Base-by-base conservation (phyloP, 768 basidiomycete genomes). In the Lentinula sp. region DNA sequence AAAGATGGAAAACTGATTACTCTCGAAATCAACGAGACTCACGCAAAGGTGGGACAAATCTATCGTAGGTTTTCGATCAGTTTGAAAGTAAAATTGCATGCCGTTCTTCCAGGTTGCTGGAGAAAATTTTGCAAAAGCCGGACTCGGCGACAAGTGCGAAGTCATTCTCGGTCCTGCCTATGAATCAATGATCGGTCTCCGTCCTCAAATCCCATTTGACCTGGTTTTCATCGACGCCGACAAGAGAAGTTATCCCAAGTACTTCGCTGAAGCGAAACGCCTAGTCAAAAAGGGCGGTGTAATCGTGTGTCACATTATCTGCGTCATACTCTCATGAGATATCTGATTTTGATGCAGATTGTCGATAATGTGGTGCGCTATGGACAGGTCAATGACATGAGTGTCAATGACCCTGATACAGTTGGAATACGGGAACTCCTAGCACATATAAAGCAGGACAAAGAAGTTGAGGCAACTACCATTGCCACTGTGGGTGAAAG, bases 201-300 rank as follows among this genome's bases (percentile, higher is more conserved):
- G 77, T 4, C 70, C 84, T 4, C 76, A 78, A 8, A 70, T 72
- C 5, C 79, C 78, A 0, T 89, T 86, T 69, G 87, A 89, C 69
- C 70, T 91, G n/a, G 77, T 78, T 2, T 91, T 90, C 76, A 86
- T 89, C 64, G 88, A 90, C 70, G 88, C 87, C 8, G 85, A 89
- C 73, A 89, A 89, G 68, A 69, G 72, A 4, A 76, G 74, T 43
- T 85, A 85, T 63, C 58, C 75, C 23, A 73, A 74, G 4, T 88
- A 89, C 67, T 86, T 85, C 72, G 72, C 68, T 1, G 79, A 88
- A 63, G 82, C 81, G 0, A 84, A 88, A 66, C 79, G 86, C 15
- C 74, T 90, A 7, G 77, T 84, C 0, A 76, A 81, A 53, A 77
- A 77, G 43, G 83, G 84, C 12, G 87, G 85, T 13, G 78, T 87